Base-by-base conservation (phyloP, 805 yeast genomes). In the Candida nanaspora region DNA sequence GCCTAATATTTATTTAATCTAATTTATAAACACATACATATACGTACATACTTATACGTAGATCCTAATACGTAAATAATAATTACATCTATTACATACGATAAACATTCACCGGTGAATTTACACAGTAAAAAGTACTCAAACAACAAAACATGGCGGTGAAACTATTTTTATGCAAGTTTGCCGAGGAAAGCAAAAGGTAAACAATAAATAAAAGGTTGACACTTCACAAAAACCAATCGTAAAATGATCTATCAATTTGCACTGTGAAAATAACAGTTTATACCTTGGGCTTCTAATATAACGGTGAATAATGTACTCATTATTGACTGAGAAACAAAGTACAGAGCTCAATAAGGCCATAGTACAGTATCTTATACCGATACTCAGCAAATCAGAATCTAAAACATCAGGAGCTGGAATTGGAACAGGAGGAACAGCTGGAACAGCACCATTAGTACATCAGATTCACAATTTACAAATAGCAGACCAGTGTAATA, bases 301-400 rank as follows among this genome's bases (percentile, higher is more conserved):
- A 30, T 14, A n/a, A 30, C 16, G 16, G 20, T 8, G 20, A n/a
- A 25, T 14, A 33, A 42, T 46, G 35, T 41, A n/a, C 14, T 31
- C 53, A 4, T 30, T 61, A 11, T 45, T 65, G 19, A 55, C 64
- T 8, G 59, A 54, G 18, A 48, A 66, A 32, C 69, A 66, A 46
- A 42, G 48, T 32, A 43, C 42, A 9, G 70, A 66, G 51, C 58
- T 65, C 31, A 51, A 65, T 49, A 58, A 56, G 32, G 61, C 70
- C 2, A 45, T 66, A 7, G 36, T 64, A 11, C 67, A 62, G 43
- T 62, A 62, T 39, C 44, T 61, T 21, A 39, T 38, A n/a, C 52
- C 56, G 1, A 33, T 46, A 8, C 28, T 56, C 7, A 28, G 25
- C 3, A 19, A 38, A 27, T 10, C 27, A 22, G 3, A 33, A 41